These are phyloP conservation scores for Carex parvula DNA, from an alignment of 176 grass and related monocot genomes.

Conservation along the genomic window DNA sequence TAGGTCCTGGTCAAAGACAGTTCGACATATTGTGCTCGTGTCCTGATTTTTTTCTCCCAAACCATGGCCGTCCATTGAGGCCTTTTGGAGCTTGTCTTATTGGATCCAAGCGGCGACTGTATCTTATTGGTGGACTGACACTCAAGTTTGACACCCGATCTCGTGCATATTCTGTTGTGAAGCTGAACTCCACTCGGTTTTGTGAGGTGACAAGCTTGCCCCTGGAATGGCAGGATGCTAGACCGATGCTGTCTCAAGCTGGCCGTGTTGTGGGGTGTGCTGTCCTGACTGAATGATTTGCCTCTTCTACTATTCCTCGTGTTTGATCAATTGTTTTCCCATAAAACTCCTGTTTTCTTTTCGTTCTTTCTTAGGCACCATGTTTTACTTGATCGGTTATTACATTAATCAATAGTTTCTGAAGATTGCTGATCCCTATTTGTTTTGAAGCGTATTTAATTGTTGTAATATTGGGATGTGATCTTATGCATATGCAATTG, in stretches of 20 bases:
- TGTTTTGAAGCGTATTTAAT: neutral
- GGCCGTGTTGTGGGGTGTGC: conserved; percentile 27
- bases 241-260: conserved; percentile 18
- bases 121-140: conserved; percentile 26
- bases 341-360: neutral
- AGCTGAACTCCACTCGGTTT: conserved; percentile 20
- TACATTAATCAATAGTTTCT: neutral
- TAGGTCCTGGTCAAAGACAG: conserved; percentile 4
- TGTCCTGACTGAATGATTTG: conserved; percentile 16
- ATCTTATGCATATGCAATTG: neutral
- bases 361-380: neutral
- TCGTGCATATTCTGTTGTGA: conserved; percentile 7
- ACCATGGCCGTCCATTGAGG: conserved; percentile 14
- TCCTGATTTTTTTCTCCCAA: conserved; percentile 20
- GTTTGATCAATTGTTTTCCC: neutral
- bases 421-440: neutral
- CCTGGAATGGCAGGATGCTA: conserved; percentile 28
- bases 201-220: conserved; percentile 13
- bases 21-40: neutral
- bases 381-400: neutral
- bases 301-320: neutral
- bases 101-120: neutral
- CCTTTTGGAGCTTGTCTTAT: conserved; percentile 23
- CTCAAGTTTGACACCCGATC: conserved; percentile 22
- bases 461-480: neutral